phyloP scores from a whole-genome alignment of 345 rosid species.

The Cardamine resedifolia region DNA sequence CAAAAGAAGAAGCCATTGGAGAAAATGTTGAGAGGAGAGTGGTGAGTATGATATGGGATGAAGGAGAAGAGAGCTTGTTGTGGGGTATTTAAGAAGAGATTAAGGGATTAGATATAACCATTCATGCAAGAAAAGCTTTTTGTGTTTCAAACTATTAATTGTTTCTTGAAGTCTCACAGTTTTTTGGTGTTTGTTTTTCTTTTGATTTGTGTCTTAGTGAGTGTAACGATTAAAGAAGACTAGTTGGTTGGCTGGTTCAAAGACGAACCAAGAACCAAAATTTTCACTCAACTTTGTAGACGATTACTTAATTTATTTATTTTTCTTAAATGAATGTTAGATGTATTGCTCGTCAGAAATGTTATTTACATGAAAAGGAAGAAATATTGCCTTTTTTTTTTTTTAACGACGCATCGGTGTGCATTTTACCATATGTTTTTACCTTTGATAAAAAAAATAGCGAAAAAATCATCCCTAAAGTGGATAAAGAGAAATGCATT shows the following conservation, averaged over 20 bases:
- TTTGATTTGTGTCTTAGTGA: constrained; percentile 6
- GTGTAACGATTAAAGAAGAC: constrained; percentile 18
- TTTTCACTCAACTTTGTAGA: neutral
- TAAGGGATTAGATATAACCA: constrained; percentile 17
- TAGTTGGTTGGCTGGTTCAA: constrained; percentile 31
- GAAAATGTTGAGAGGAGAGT: constrained; percentile 2
- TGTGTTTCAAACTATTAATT: constrained; percentile 9
- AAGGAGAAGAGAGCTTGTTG: constrained; percentile 14
- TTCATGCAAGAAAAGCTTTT: constrained; percentile 40
- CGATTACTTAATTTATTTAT: neutral
- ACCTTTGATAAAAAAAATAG: too few relatives aligned
- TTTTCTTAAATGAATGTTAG: neutral
- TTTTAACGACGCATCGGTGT: too few relatives aligned
- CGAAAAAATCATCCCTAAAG: too few relatives aligned
- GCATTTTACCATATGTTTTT: too few relatives aligned
- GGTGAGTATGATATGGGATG: constrained; percentile 9
- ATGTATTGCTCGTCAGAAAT: neutral
- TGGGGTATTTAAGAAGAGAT: constrained; percentile 12
- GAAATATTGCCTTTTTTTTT: neutral
- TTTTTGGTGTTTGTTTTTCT: constrained; percentile 26
- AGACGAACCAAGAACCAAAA: constrained; percentile 24
- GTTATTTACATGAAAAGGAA: neutral
- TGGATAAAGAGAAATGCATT: too few relatives aligned
- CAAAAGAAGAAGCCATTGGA: constrained; percentile 29
- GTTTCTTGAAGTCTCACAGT: constrained; percentile 29